phyloP scores from a whole-genome alignment of 768 basidiomycete species.

The Tricholoma hemisulphureum region DNA sequence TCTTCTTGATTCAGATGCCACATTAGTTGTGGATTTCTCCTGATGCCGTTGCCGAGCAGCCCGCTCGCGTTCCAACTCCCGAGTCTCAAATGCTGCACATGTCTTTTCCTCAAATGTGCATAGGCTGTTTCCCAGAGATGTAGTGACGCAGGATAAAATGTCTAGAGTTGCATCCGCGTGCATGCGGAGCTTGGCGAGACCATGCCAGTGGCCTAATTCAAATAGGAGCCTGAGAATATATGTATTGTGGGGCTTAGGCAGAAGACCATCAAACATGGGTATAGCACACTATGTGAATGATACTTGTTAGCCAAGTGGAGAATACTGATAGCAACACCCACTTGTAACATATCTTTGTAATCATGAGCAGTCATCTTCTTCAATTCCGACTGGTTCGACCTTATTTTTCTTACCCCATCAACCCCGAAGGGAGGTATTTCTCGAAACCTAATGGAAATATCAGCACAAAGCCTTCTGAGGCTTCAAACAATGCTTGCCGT shows the following conservation, averaged over 20 bases:
- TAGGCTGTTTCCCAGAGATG: no score
- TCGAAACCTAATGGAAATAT: slow-evolving; percentile 4
- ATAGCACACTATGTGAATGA: neutral
- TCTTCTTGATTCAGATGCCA: no score
- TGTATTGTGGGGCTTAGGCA: neutral
- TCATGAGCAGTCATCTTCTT: slow-evolving; percentile 2
- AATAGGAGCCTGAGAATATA: neutral
- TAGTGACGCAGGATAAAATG: neutral
- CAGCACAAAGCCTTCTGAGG: neutral
- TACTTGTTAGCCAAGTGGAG: neutral
- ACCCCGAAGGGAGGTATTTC: slow-evolving; percentile 4
- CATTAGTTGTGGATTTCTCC: neutral
- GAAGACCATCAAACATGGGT: slow-evolving; percentile 4
- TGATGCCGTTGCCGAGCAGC: neutral
- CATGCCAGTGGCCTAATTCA: no score
- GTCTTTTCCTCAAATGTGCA: no score
- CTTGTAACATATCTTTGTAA: slow-evolving; percentile 9
- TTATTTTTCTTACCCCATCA: slow-evolving; percentile 17
- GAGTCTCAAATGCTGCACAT: no score
- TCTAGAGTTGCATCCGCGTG: slow-evolving; percentile 1
- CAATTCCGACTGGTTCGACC: neutral
- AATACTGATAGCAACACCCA: neutral
- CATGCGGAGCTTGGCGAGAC: no score
- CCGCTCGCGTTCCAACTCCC: neutral
- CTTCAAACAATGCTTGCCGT: slow-evolving; percentile 13